Percentiles rank a stretch among this genome's conserved stretches.
Evolutionary conservation across 1,139 yeast species (phyloP).

Genomic region (Saccharomycopsis hybrid): DNA sequence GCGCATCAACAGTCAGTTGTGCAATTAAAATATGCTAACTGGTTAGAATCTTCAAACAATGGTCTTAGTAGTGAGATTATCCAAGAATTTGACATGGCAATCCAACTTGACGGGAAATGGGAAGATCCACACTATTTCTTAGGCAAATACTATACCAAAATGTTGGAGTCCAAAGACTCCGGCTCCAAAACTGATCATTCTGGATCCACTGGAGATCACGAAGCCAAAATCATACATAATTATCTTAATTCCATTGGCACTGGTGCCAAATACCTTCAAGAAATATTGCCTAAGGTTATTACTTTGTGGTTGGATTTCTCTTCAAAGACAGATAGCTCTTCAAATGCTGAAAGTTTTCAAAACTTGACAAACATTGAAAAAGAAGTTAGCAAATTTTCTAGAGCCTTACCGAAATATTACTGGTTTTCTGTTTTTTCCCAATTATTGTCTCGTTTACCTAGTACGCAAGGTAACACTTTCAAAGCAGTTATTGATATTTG

Average conservation of each 20-base stretch:
- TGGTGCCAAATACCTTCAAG: conserved; percentile 68
- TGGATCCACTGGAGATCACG: conserved; percentile 32
- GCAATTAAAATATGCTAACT: conserved; percentile 73
- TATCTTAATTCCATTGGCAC: conserved; percentile 63
- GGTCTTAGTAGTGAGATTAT: conserved; percentile 71
- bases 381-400: conserved; percentile 34
- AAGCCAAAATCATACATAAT: conserved; percentile 54
- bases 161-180: conserved; percentile 55
- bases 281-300: conserved; percentile 81
- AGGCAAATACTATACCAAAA: conserved; percentile 73
- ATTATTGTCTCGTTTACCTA: conserved; percentile 70
- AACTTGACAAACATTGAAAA: conserved; percentile 43
- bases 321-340: conserved; percentile 28
- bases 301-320: conserved; percentile 92
- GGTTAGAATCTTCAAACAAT: conserved; percentile 87
- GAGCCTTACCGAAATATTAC: conserved; percentile 50
- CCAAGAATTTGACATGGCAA: conserved; percentile 58
- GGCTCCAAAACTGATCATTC: conserved; percentile 32
- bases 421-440: conserved; percentile 90
- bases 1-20: conserved; percentile 30
- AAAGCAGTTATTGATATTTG: conserved; percentile 52
- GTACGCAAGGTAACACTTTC: conserved; percentile 52
- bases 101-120: conserved; percentile 54
- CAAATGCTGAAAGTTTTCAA: conserved; percentile 17
- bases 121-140: conserved; percentile 76